Evolutionary conservation across 1,139 yeast species (phyloP).

Genomic region (Sugiyamaella sp.): DNA sequence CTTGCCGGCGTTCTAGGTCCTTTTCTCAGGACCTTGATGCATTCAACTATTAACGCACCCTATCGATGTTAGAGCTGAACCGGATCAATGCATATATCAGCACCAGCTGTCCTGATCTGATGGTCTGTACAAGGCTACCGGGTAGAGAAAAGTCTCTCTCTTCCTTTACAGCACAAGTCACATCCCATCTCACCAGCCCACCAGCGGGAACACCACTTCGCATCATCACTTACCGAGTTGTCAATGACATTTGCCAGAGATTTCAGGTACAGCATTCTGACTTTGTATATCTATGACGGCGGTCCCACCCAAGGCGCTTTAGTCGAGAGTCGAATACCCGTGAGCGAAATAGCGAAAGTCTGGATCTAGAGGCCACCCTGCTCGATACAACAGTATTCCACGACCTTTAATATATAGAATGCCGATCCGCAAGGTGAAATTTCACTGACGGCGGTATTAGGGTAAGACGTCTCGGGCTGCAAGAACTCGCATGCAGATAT

Average conservation of each 20-base stretch:
- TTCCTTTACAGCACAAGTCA: background rate
- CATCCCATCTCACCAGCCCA: background rate
- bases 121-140: too few relatives aligned
- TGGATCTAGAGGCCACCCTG: background rate
- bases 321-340: too few relatives aligned
- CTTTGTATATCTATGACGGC: background rate
- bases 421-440: background rate
- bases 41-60: slow-evolving; percentile 93
- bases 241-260: slow-evolving; percentile 88
- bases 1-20: slow-evolving; percentile 81
- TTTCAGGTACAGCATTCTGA: slow-evolving; percentile 78
- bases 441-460: background rate
- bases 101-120: too few relatives aligned
- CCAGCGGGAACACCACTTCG: background rate
- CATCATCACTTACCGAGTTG: slow-evolving; percentile 56
- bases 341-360: too few relatives aligned
- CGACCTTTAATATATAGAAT: too few relatives aligned
- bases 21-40: slow-evolving; percentile 92
- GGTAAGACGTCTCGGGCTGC: background rate
- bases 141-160: background rate
- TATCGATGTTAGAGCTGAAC: slow-evolving; percentile 27
- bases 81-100: too few relatives aligned
- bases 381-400: background rate
- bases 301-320: background rate
- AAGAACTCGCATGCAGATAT: too few relatives aligned